These are phyloP conservation scores for Fonsecaea pedrosoi DNA, from an alignment of 2,329 filamentous ascomycete species.

Conservation along the genomic window DNA sequence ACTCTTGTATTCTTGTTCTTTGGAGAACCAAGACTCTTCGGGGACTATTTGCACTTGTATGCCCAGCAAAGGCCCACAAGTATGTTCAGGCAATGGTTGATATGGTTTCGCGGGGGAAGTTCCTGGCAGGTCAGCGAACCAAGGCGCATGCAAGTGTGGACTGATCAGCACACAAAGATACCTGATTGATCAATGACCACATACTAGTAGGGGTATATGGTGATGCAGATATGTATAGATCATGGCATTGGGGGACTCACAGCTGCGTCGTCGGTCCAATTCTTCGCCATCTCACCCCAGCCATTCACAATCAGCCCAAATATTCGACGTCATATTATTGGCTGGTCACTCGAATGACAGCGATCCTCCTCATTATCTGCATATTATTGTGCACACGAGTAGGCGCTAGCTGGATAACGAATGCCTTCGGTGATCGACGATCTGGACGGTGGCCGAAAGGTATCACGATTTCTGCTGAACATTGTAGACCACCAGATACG, in stretches of 20 bases:
- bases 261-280: neutral
- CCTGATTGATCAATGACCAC: neutral
- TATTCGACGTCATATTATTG: neutral
- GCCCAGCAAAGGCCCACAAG: neutral
- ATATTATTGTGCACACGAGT: neutral
- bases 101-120: neutral
- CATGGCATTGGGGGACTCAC: neutral
- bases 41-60: neutral
- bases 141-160: slow-evolving; percentile 1
- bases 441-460: neutral
- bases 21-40: neutral
- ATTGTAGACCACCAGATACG: neutral
- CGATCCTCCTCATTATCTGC: neutral
- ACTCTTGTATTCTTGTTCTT: neutral
- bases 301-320: neutral
- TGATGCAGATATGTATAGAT: neutral
- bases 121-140: neutral
- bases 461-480: neutral
- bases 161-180: neutral
- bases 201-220: neutral
- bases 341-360: neutral
- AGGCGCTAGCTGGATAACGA: neutral
- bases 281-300: neutral
- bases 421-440: neutral
- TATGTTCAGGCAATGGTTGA: neutral